Percentiles rank a stretch among this genome's conserved stretches.
phyloP scores from a whole-genome alignment of 2,329 filamentous ascomycete genomes.

The Lasiodiplodia sp. region DNA sequence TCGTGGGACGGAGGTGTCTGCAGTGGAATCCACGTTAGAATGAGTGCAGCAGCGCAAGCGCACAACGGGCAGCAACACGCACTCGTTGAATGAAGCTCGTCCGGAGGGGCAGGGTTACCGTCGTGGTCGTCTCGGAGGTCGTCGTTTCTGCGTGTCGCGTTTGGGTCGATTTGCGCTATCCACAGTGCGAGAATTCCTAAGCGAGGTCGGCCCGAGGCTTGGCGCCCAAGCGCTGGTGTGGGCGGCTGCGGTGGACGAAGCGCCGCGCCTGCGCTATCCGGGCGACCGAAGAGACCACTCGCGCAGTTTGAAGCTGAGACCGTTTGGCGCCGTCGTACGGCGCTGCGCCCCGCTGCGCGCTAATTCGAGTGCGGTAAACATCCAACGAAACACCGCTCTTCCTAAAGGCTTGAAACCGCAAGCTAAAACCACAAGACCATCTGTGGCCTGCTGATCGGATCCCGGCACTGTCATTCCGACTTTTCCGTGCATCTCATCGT shows the following conservation, averaged over 20 bases:
- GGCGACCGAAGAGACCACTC: neutral
- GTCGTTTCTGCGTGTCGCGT: conserved; percentile 26
- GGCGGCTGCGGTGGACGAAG: conserved; percentile 1
- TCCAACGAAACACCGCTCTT: conserved; percentile 17
- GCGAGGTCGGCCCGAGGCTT: conserved; percentile 31
- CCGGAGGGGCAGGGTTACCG: conserved; percentile 27
- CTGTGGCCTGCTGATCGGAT: conserved; percentile 11
- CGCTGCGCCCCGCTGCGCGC: conserved; percentile 21
- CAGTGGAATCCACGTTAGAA: neutral
- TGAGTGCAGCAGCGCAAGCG: neutral
- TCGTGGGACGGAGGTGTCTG: conserved; percentile 30
- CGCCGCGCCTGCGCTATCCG: neutral
- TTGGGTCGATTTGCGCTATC: conserved; percentile 27
- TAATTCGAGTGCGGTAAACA: conserved; percentile 18
- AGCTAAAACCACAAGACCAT: neutral
- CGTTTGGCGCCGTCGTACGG: neutral
- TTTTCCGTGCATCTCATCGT: conserved; percentile 2
- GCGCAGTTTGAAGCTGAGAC: neutral
- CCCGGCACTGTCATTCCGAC: conserved; percentile 17
- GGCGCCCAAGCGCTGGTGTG: conserved; percentile 13
- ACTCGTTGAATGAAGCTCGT: conserved; percentile 29
- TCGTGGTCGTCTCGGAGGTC: conserved; percentile 30
- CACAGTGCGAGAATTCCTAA: conserved; percentile 31
- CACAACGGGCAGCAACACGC: conserved; percentile 12
- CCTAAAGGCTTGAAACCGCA: conserved; percentile 9